Percentiles rank a stretch among this genome's conserved stretches.
These are phyloP conservation scores for Xenosphaeropsis pyriputrescens DNA, from an alignment of 2,329 filamentous ascomycete genomes.

Conservation along the genomic window DNA sequence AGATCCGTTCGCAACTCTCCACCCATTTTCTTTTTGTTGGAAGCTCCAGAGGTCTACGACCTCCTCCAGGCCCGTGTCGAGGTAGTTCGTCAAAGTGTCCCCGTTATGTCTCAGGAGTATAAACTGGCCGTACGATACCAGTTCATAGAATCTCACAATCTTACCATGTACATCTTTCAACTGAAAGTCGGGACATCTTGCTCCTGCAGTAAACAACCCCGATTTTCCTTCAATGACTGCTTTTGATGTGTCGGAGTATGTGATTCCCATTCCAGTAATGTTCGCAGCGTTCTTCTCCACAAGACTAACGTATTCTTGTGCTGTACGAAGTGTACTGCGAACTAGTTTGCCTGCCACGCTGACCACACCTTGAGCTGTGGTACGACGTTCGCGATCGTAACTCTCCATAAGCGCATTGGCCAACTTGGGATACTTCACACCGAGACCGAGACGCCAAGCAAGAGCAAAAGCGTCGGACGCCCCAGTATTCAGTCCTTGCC, in stretches of 20 bases:
- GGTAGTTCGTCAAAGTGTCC: too few species aligned
- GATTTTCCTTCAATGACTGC: constrained; percentile 1
- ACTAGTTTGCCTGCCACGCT: constrained; percentile 30
- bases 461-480: constrained; percentile 1
- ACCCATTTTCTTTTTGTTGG: background rate
- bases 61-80: background rate
- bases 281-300: constrained; percentile 32
- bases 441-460: constrained; percentile 1
- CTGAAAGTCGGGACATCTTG: constrained; percentile 2
- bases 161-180: background rate
- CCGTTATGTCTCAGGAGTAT: background rate
- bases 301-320: constrained; percentile 29
- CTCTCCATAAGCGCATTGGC: constrained; percentile 20
- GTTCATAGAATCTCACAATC: background rate
- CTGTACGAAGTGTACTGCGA: constrained; percentile 26
- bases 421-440: constrained; percentile 9
- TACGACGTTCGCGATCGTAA: constrained; percentile 28
- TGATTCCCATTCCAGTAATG: constrained; percentile 16
- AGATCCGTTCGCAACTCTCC: background rate
- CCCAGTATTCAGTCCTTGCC: constrained; percentile 3
- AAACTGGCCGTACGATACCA: constrained; percentile 1
- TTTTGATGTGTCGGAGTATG: constrained; percentile 1
- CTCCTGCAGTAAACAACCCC: constrained; percentile 2
- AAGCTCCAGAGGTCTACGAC: constrained; percentile 1
- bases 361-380: constrained; percentile 28